Evolutionary conservation across 169 alveolate genomes (phyloP), one percentile per base, ranked within the genome.

Genomic region (Eimeria tenella): DNA sequence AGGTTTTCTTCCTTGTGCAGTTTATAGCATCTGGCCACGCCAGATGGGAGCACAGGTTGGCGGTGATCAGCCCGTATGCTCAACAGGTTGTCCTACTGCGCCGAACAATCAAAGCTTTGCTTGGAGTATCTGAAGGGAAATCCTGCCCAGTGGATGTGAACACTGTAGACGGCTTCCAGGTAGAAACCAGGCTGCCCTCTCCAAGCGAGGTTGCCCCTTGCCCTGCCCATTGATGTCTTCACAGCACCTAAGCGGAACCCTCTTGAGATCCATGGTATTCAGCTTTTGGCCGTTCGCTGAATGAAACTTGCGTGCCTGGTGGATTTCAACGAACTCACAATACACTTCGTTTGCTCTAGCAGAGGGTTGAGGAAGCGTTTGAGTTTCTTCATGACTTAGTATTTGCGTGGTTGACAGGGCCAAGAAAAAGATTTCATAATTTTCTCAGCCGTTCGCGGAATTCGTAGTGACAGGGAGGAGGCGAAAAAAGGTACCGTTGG

Each of bases 131-230:
- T 56, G 93, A 73, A n/a, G 84, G 83, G 83, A 74, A 88, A 81
- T 21, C 93, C 63, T 94, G 96, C 25, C 97, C 97, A 50, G 87
- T 95, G 17, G 97, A 95, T 23, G 96, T 95, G 82, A 95, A 95
- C 77, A 95, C 97, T 11, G 97, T 95, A 58, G 97, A 95, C 79
- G 97, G 97, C 11, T 95, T 95, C 93, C 97, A 95, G 95, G 96
- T 94, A 58, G n/a, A 31, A 31, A 31, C 42, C 42, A 31, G 42
- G 42, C 42, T 31, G 42, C 42, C 42, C 42, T 31, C 42, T 31
- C 42, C 42, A 31, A 31, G 42, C 42, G 42, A 31, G 42, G 4
- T 31, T 31, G 42, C 42, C 42, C 42, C 42, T 31, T 31, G 42
- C 42, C 42, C 42, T 31, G 42, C 42, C 2, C 42, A 31, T 31